These are phyloP conservation scores for Drechslerella dactyloides DNA, from an alignment of 2,329 filamentous ascomycete genomes.

Conservation along the genomic window DNA sequence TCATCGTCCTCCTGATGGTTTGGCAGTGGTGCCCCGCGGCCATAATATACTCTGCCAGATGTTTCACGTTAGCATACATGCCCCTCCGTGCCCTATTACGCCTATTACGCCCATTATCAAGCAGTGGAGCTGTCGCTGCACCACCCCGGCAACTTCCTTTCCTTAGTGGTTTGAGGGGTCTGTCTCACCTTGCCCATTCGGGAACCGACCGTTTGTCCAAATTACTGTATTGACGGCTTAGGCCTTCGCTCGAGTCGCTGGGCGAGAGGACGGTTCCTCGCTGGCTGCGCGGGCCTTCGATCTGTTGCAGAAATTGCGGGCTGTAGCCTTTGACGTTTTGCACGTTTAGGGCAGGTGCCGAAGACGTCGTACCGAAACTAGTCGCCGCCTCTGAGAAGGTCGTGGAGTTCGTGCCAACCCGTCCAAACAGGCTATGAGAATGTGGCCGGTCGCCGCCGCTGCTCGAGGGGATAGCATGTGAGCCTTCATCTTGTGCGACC, in stretches of 20 bases:
- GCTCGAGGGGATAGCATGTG: conserved; percentile 37
- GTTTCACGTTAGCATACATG: conserved; percentile 47
- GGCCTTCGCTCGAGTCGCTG: conserved; percentile 20
- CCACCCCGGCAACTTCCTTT: conserved; percentile 30
- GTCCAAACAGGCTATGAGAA: conserved; percentile 16
- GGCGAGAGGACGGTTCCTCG: conserved; percentile 42
- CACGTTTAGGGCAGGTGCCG: conserved; percentile 42
- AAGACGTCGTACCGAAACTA: conserved; percentile 12
- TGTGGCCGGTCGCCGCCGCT: conserved; percentile 15
- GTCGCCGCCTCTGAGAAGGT: conserved; percentile 28
- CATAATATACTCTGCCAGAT: conserved; percentile 50
- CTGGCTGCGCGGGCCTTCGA: conserved; percentile 41
- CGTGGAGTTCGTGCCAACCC: conserved; percentile 29
- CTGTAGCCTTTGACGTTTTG: conserved; percentile 38
- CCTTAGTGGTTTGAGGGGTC: conserved; percentile 32
- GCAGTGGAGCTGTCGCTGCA: conserved; percentile 16
- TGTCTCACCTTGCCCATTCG: conserved; percentile 51
- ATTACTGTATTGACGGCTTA: conserved; percentile 45
- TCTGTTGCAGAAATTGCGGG: conserved; percentile 34
- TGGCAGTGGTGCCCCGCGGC: conserved; percentile 44
- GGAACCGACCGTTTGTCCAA: conserved; percentile 46
- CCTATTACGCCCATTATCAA: not conserved
- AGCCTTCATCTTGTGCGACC: conserved; percentile 34
- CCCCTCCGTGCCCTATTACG: no score
- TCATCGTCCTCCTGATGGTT: conserved; percentile 42